Conservation (phyloP, 2,329 filamentous ascomycete genomes). For the Trichoderma hamatum region DNA sequence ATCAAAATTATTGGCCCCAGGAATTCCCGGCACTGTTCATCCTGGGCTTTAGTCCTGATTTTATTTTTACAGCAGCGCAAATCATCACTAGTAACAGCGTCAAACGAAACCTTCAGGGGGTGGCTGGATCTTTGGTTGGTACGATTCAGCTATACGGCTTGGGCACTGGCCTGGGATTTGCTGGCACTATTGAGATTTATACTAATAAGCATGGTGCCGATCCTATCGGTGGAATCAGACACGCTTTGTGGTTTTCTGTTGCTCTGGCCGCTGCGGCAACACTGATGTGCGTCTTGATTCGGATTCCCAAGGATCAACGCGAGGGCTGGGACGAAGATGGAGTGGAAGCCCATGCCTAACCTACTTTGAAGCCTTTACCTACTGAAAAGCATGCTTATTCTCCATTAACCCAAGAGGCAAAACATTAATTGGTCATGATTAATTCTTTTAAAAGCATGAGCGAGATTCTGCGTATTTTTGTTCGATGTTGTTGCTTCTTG, state of each 20-base stretch:
- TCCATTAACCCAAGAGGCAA: background rate
- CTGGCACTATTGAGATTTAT: conserved; percentile 14
- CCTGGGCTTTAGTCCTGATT: background rate
- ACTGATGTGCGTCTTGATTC: conserved; percentile 4
- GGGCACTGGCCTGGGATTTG: conserved; percentile 10
- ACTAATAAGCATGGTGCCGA: conserved; percentile 4
- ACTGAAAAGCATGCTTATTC: background rate
- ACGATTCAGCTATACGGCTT: conserved; percentile 18
- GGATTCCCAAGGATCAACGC: conserved; percentile 15
- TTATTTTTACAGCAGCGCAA: conserved; percentile 11
- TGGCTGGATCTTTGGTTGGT: conserved; percentile 11
- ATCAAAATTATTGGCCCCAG: conserved; percentile 17
- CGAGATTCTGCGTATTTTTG: background rate
- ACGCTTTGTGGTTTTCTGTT: conserved; percentile 15
- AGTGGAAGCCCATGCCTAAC: background rate
- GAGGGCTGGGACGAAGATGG: conserved; percentile 19
- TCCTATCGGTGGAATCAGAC: conserved; percentile 2
- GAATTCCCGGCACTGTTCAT: conserved; percentile 4
- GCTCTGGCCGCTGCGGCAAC: conserved; percentile 1
- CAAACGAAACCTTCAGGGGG: background rate
- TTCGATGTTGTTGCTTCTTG: background rate
- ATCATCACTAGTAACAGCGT: conserved; percentile 17
- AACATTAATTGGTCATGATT: background rate
- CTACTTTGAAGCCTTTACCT: background rate
- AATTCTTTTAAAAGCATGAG: background rate